Evolutionary conservation across 257 asterid genomes (phyloP), one percentile per base, ranked within the genome.

Genomic region (Echium plantagineum): DNA sequence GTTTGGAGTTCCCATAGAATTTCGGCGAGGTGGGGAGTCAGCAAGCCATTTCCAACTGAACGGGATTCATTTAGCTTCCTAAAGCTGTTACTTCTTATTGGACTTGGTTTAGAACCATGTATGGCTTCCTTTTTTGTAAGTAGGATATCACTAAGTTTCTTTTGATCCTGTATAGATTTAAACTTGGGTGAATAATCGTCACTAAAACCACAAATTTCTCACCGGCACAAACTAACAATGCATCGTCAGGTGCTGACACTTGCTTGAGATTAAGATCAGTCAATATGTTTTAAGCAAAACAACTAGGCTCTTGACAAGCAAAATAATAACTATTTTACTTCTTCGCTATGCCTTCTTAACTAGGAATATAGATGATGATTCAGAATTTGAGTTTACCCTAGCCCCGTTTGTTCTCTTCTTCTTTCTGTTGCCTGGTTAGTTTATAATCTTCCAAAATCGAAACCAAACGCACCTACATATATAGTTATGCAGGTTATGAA

Each of bases 81-180:
- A 64, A 81, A 80, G 85, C 95, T 85, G 78, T 8, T 83, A 72
- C 75, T 85, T 79, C 91, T 80, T 80, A 89, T 77, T 0, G 98
- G 98, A 66, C 89, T 87, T 35, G 96, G 98, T 75, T 85, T 91
- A 21, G 96, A 88, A 62, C 98, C 98, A 59, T 79, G 84, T 8
- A 74, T 79, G 46, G 87, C 70, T 77, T 91, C 98, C 75, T 85
- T 91, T 84, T 91, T 96, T 6, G 94, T 69, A 26, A 85, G 87
- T 21, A 91, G 79, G 79, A 91, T 67, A 70, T 88, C 96, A 46
- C 81, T 94, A 28, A 85, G 81, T 72, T 88, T 91, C 87, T 91
- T 91, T 62, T 88, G 88, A 64, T 85, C 98, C 98, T 91, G 70
- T 56, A 55, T 38, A 62, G 9, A n/a, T 26, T 48, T n/a, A 61